A percentile compares a stretch with the other conserved stretches of the same genome.
phyloP scores from a whole-genome alignment of 495 filamentous ascomycete genomes.

The Aspergillus funiculosus region DNA sequence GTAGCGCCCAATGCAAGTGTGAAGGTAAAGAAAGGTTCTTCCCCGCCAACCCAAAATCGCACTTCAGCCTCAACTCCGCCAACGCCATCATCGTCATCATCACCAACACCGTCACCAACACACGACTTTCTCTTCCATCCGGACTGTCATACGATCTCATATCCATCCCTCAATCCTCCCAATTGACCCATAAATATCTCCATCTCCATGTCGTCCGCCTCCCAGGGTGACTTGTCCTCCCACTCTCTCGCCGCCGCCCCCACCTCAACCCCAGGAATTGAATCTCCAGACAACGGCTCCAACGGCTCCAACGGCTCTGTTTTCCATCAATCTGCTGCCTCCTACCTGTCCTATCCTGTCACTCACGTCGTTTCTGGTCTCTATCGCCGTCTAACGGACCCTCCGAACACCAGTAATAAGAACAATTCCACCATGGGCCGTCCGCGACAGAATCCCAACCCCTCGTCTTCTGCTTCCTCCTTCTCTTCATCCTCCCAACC shows the following conservation, averaged over 20 bases:
- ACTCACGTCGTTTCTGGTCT: constrained; percentile 49
- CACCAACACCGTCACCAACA: too few relatives aligned
- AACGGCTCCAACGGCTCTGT: constrained; percentile 17
- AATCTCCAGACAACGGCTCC: constrained; percentile 22
- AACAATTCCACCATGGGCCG: constrained; percentile 20
- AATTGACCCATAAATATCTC: not conserved
- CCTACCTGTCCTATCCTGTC: constrained; percentile 53
- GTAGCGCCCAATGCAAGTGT: not conserved
- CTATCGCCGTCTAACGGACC: constrained; percentile 49
- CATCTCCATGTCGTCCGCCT: constrained; percentile 16
- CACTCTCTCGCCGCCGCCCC: constrained; percentile 26
- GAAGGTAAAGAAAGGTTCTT: not conserved
- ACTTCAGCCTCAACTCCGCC: constrained; percentile 11
- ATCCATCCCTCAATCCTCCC: not conserved
- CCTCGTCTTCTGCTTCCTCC: constrained; percentile 23
- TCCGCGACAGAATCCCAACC: constrained; percentile 14
- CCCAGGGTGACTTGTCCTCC: constrained; percentile 7
- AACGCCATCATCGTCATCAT: constrained; percentile 4
- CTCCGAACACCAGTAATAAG: constrained; percentile 24
- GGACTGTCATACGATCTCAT: not conserved
- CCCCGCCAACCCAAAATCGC: constrained; percentile 10
- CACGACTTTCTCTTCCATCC: too few relatives aligned
- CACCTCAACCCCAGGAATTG: constrained; percentile 32
- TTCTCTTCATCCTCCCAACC: constrained; percentile 24
- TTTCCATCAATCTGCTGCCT: constrained; percentile 35